Percentiles rank a stretch among this genome's conserved stretches.
These are phyloP conservation scores for Lumnitzera littorea DNA, from an alignment of 345 rosid genomes.

Conservation along the genomic window DNA sequence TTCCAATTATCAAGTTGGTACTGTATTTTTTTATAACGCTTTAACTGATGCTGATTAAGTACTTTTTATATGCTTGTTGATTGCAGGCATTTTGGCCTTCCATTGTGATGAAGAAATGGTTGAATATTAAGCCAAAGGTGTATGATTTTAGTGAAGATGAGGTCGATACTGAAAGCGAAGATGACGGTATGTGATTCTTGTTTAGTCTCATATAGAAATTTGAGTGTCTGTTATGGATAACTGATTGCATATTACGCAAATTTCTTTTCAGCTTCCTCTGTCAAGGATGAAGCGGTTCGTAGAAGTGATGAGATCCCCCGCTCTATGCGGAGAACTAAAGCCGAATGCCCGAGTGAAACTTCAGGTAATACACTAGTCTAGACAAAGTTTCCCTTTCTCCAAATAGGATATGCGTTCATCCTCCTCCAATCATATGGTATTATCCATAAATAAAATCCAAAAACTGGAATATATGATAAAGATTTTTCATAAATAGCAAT, in stretches of 20 bases:
- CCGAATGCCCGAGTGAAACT: constrained; percentile 26
- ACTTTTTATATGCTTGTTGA: constrained; percentile 8
- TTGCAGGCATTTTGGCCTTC: constrained; percentile 89
- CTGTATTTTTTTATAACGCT: neutral
- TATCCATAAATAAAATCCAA: too few relatives aligned
- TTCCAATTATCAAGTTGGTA: too few relatives aligned
- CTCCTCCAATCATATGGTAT: too few relatives aligned
- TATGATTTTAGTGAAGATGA: constrained; percentile 95
- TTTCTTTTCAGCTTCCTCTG: constrained; percentile 34
- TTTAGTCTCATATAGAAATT: neutral
- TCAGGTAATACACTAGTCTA: constrained; percentile 38
- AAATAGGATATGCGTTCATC: too few relatives aligned
- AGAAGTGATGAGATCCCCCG: constrained; percentile 16
- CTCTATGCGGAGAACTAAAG: constrained; percentile 17
- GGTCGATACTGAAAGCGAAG: constrained; percentile 90
- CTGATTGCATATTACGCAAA: constrained; percentile 14
- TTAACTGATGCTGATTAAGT: neutral
- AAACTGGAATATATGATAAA: too few relatives aligned
- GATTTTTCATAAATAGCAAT: too few relatives aligned
- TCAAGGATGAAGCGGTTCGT: constrained; percentile 33
- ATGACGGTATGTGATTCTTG: constrained; percentile 45
- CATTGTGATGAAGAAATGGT: constrained; percentile 93
- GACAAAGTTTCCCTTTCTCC: too few relatives aligned
- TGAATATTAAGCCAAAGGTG: constrained; percentile 75
- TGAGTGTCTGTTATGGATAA: neutral